Evolutionary conservation across 2,329 filamentous ascomycete genomes (phyloP).

Genomic region (Epichloe typhina): DNA sequence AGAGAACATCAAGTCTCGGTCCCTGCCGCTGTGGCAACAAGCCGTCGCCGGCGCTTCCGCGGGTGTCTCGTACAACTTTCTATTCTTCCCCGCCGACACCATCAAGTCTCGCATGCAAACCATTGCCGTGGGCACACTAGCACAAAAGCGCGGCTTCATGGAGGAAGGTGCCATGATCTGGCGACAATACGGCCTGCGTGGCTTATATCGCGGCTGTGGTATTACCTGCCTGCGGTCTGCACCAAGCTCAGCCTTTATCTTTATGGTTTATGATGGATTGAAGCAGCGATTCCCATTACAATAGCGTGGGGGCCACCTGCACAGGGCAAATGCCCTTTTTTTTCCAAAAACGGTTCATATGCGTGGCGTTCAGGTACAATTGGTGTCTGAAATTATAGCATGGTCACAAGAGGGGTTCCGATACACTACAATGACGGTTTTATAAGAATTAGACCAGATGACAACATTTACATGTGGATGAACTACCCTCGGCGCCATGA

Average conservation of each 20-base stretch:
- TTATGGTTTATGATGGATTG: constrained; percentile 84
- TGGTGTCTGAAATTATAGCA: not conserved
- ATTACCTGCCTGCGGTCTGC: constrained; percentile 81
- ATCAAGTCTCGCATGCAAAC: constrained; percentile 98
- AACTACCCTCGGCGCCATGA: not conserved
- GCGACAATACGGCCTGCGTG: constrained; percentile 66
- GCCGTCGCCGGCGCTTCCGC: constrained; percentile 76
- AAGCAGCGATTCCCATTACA: constrained; percentile 51
- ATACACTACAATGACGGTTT: not conserved
- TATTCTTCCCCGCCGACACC: constrained; percentile 95
- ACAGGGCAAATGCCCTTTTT: not conserved
- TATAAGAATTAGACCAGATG: not conserved
- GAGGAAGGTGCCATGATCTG: constrained; percentile 63
- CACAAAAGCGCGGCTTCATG: constrained; percentile 53
- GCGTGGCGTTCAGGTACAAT: constrained; percentile 5
- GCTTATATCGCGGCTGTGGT: constrained; percentile 86
- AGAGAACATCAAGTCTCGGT: constrained; percentile 29
- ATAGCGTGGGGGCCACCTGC: constrained; percentile 7
- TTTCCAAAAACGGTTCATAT: constrained; percentile 6
- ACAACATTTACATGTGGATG: not conserved
- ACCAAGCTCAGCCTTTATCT: constrained; percentile 96
- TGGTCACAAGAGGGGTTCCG: not conserved
- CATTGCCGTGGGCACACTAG: constrained; percentile 47
- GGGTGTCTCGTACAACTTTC: constrained; percentile 89
- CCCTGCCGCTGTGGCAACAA: constrained; percentile 73